Evolutionary conservation across 2,329 filamentous ascomycete genomes (phyloP).

Genomic region (Basipetospora chlamydospora): DNA sequence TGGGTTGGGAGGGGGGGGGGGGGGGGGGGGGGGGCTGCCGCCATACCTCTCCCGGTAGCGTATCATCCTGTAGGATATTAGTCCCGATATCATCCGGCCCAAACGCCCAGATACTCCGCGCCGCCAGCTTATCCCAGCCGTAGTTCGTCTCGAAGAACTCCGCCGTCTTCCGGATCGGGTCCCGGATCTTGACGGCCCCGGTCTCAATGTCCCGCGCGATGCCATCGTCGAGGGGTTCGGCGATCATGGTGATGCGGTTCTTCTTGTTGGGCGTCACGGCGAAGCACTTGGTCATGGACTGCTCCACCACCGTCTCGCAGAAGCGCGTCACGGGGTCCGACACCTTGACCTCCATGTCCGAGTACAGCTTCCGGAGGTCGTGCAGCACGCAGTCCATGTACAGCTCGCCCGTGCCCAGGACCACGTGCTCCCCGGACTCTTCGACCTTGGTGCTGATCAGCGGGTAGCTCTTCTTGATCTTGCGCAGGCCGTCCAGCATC

Average conservation of each 20-base stretch:
- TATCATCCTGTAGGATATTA: slow-evolving; percentile 95
- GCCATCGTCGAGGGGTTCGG: slow-evolving; percentile 86
- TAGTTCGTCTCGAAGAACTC: slow-evolving; percentile 97
- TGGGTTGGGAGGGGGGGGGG: not conserved
- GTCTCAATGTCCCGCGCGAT: slow-evolving; percentile 91
- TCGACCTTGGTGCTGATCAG: slow-evolving; percentile 94
- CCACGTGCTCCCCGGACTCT: slow-evolving; percentile 90
- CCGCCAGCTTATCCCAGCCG: slow-evolving; percentile 89
- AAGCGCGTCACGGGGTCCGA: slow-evolving; percentile 96
- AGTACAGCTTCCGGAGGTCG: slow-evolving; percentile 82
- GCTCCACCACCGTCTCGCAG: slow-evolving; percentile 95
- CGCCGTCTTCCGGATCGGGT: slow-evolving; percentile 82
- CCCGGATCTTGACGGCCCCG: slow-evolving; percentile 79
- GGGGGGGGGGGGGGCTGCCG: too few species aligned
- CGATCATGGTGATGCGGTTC: slow-evolving; percentile 98
- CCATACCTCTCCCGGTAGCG: slow-evolving; percentile 68
- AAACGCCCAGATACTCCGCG: slow-evolving; percentile 95
- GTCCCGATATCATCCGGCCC: slow-evolving; percentile 88
- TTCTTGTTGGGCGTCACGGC: slow-evolving; percentile 98
- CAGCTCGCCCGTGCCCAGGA: slow-evolving; percentile 91
- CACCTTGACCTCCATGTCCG: slow-evolving; percentile 98
- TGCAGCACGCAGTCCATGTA: slow-evolving; percentile 99
- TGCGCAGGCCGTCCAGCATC: slow-evolving; percentile 92
- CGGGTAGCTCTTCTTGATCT: slow-evolving; percentile 96
- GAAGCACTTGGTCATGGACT: slow-evolving; percentile 95